Evolutionary conservation across 2,329 filamentous ascomycete species (phyloP).

Genomic region (Drechslerella stenobrocha): DNA sequence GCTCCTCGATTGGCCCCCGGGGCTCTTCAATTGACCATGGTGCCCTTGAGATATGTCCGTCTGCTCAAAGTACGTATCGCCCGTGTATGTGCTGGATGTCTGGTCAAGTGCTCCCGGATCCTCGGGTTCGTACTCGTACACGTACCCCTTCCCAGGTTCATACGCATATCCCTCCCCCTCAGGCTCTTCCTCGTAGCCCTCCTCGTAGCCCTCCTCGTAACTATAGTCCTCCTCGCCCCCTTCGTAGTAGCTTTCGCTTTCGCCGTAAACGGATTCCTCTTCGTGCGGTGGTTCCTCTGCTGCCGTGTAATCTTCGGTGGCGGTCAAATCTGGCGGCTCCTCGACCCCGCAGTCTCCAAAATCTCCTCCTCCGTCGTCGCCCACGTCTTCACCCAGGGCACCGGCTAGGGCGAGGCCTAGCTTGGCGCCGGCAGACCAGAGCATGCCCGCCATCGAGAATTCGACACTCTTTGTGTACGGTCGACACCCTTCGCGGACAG

Average conservation of each 20-base stretch:
- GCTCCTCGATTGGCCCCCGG: too few relatives aligned
- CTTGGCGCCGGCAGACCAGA: constrained; percentile 29
- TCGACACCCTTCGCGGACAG: not conserved
- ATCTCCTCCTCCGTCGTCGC: constrained; percentile 10
- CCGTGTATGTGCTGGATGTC: constrained; percentile 2
- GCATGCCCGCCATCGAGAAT: constrained; percentile 19
- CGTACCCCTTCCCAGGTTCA: not conserved
- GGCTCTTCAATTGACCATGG: too few relatives aligned
- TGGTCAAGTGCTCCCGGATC: constrained; percentile 8
- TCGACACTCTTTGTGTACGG: not conserved
- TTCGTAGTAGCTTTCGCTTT: not conserved
- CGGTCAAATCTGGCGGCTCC: too few relatives aligned
- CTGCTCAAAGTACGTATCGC: not conserved
- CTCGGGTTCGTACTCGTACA: constrained; percentile 1
- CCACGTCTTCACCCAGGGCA: constrained; percentile 26
- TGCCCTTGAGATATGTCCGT: too few relatives aligned
- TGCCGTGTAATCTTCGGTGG: not conserved
- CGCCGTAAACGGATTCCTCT: not conserved
- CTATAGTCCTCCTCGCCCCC: constrained; percentile 10
- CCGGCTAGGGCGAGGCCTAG: constrained; percentile 25
- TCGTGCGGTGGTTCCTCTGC: too few relatives aligned
- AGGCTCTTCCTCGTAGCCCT: constrained; percentile 17
- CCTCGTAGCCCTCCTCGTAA: constrained; percentile 1
- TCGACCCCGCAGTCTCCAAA: constrained; percentile 6
- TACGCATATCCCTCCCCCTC: constrained; percentile 8